Evolutionary conservation across 78 protist genomes (phyloP).

Genomic region (Planoprotostelium fungivorum): DNA sequence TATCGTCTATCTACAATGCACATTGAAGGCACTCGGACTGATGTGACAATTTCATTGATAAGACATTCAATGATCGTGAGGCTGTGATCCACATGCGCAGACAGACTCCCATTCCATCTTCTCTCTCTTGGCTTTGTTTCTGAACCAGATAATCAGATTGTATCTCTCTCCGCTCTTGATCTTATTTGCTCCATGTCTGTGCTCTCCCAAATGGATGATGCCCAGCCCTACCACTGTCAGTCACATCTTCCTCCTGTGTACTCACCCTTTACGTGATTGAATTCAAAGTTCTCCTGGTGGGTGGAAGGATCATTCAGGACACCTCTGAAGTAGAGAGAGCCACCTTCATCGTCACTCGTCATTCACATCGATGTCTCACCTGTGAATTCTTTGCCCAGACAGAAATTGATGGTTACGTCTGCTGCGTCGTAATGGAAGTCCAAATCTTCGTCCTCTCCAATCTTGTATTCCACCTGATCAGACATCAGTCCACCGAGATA

Average conservation of each 20-base stretch:
- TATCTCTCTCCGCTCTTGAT: constrained; percentile 60
- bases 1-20: no score
- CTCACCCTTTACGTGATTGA: constrained; percentile 34
- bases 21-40: no score
- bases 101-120: no score
- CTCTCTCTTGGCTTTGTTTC: background rate
- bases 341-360: constrained; percentile 7
- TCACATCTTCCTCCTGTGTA: no score
- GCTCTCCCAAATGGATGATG: constrained; percentile 65
- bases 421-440: constrained; percentile 72
- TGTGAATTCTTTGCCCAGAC: constrained; percentile 63
- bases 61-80: no score
- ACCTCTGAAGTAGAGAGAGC: constrained; percentile 55
- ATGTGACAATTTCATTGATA: no score
- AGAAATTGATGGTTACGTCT: constrained; percentile 69
- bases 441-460: constrained; percentile 53
- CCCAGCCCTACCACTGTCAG: constrained; percentile 2
- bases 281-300: constrained; percentile 13
- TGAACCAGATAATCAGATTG: constrained; percentile 69
- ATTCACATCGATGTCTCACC: background rate
- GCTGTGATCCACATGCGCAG: no score
- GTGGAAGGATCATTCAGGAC: constrained; percentile 27
- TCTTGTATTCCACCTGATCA: constrained; percentile 33
- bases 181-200: constrained; percentile 68
- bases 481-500: background rate